A percentile compares a stretch with the other conserved stretches of the same genome.
These are phyloP conservation scores for Candida methanosorbosa DNA, from an alignment of 805 yeast genomes.

Conservation along the genomic window DNA sequence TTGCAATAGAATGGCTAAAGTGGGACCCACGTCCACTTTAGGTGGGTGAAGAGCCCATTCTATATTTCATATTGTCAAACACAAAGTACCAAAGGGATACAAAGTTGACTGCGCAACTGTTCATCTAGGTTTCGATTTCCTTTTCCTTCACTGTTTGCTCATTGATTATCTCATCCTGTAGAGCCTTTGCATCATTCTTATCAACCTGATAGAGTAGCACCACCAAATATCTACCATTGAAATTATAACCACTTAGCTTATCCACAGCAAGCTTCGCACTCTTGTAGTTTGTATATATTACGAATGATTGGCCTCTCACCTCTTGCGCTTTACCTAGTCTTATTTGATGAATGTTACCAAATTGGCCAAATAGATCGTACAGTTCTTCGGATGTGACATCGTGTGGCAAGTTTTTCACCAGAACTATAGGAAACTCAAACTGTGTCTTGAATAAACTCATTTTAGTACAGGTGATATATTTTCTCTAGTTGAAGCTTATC, in stretches of 20 bases:
- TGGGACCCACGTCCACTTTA: too few relatives aligned
- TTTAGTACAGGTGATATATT: too few relatives aligned
- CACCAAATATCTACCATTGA: slow-evolving; percentile 49
- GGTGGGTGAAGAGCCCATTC: too few relatives aligned
- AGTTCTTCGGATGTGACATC: slow-evolving; percentile 35
- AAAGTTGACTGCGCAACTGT: too few relatives aligned
- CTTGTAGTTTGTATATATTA: slow-evolving; percentile 39
- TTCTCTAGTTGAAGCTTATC: too few relatives aligned
- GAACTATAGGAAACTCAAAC: slow-evolving; percentile 27
- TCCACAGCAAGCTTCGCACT: slow-evolving; percentile 43
- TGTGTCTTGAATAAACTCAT: slow-evolving; percentile 5
- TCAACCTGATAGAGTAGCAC: slow-evolving; percentile 40
- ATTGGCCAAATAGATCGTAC: slow-evolving; percentile 43
- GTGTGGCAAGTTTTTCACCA: slow-evolving; percentile 52
- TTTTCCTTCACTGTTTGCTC: too few relatives aligned
- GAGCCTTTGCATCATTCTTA: slow-evolving; percentile 17
- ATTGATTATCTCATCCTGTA: slow-evolving; percentile 7
- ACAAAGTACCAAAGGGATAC: too few relatives aligned
- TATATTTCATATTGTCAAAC: too few relatives aligned
- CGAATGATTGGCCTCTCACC: slow-evolving; percentile 44
- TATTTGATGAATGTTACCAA: slow-evolving; percentile 49
- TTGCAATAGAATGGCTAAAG: too few relatives aligned
- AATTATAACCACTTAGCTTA: slow-evolving; percentile 53
- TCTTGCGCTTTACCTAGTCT: slow-evolving; percentile 31
- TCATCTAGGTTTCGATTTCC: too few relatives aligned